Conservation (phyloP, 768 basidiomycete genomes). For the Dendrothele bispora region DNA sequence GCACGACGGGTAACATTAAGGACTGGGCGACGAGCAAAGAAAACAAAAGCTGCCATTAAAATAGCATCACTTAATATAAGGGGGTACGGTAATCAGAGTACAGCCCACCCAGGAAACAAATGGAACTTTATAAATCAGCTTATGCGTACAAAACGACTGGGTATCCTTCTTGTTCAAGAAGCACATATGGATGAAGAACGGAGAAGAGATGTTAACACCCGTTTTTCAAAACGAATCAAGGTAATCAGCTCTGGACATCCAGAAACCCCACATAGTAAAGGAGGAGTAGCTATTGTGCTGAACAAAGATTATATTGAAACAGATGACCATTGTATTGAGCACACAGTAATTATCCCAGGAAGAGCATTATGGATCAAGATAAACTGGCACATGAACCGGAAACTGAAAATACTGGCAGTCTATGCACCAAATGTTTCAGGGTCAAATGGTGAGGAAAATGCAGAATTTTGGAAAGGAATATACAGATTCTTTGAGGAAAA, state of each 20-base stretch:
- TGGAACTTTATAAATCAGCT: constrained; percentile 16
- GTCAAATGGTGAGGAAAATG: constrained; percentile 16
- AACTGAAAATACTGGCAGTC: constrained; percentile 26
- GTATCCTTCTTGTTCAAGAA: constrained; percentile 28
- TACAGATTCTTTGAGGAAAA: constrained; percentile 4
- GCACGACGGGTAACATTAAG: too few relatives aligned
- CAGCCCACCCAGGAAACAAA: constrained; percentile 3
- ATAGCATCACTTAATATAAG: constrained; percentile 11
- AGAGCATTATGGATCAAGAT: constrained; percentile 20
- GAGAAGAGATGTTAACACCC: not conserved
- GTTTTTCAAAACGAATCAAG: constrained; percentile 11
- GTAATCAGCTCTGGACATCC: constrained; percentile 17
- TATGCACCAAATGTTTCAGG: constrained; percentile 32
- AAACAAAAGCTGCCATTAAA: too few relatives aligned
- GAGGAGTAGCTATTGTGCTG: constrained; percentile 33
- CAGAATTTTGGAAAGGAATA: constrained; percentile 27
- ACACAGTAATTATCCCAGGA: constrained; percentile 21
- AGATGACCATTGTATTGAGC: constrained; percentile 8
- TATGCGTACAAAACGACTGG: constrained; percentile 22
- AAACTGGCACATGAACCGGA: constrained; percentile 16
- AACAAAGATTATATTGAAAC: constrained; percentile 26
- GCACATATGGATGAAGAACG: constrained; percentile 25
- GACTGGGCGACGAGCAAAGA: too few relatives aligned
- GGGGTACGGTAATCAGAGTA: not conserved
- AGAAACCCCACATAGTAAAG: constrained; percentile 13